Evolutionary conservation across 768 basidiomycete genomes (phyloP), one percentile per base, ranked within the genome.

Genomic region (Hericium alpestre): DNA sequence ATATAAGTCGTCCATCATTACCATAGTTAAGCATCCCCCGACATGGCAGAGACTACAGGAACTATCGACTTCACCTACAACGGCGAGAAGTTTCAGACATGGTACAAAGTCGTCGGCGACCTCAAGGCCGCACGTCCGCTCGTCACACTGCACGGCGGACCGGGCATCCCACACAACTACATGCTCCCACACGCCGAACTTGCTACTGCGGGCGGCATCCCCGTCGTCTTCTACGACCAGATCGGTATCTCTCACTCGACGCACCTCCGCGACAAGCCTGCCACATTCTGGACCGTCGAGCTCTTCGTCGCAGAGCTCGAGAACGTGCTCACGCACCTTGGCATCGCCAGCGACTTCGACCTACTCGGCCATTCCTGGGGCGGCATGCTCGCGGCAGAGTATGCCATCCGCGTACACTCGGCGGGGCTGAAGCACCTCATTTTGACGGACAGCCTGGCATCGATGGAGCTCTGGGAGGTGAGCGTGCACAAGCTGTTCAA

Each of bases 341-440:
- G 67, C 0, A 73, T 82, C 57, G 46, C 64, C 9, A 61, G 65
- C 5, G 59, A 64, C n/a, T 82, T 74, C 63, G 71, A 75, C 59
- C 63, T 83, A 1, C 59, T 75, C 1, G 82, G 82, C 0, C 81
- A 83, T 51, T 81, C 78, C 4, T 81, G 81, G 81, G 82, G 82
- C 12, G 80, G 76, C 1, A 79, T 79, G 68, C 69, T 83, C 9
- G 79, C 69, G 0, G 59, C 68, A 5, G 71, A 76, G 40, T 77
- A 74, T 51, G 76, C 62, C 7, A 66, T 71, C 39, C 61, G 67
- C 15, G 68, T 68, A 9, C 74, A 72, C 20, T 80, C 80, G 25
- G 61, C 55, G 51, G 80, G 81, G 0, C 57, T 83, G 46, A 70
- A 72, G 59, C 73, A 70, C 50, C 71, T 82, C 48, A 60, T 83